Evolutionary conservation across 2,329 filamentous ascomycete genomes (phyloP).

Genomic region (Diplodia corticola): DNA sequence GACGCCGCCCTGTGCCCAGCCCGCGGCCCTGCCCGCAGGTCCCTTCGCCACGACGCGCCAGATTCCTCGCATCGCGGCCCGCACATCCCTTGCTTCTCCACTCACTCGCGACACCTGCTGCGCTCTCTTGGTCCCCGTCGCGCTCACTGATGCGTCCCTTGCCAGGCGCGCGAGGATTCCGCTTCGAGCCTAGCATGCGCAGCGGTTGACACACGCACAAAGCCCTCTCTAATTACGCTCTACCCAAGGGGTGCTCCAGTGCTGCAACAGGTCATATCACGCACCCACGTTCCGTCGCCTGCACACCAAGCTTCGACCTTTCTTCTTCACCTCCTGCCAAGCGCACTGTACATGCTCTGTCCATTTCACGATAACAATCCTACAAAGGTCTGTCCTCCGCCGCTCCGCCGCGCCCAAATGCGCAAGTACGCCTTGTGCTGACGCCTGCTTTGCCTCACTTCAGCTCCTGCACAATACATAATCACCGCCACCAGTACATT

Average conservation of each 20-base stretch:
- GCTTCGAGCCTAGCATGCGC: conserved; percentile 43
- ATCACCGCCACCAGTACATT: conserved; percentile 23
- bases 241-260: conserved; percentile 32
- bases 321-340: conserved; percentile 24
- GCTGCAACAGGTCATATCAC: conserved; percentile 33
- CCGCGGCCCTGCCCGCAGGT: conserved; percentile 10
- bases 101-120: conserved; percentile 32
- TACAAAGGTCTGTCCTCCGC: conserved; percentile 22
- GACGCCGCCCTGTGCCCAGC: conserved; percentile 8
- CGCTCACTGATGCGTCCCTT: conserved; percentile 42
- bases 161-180: conserved; percentile 40
- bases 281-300: conserved; percentile 26
- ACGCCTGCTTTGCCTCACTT: conserved; percentile 37
- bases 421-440: conserved; percentile 30
- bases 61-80: conserved; percentile 23
- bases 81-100: conserved; percentile 24
- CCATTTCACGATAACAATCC: conserved; percentile 16
- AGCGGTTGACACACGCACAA: conserved; percentile 33
- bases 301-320: conserved; percentile 15
- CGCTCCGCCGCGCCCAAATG: conserved; percentile 11
- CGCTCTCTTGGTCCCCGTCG: conserved; percentile 24
- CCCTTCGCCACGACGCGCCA: conserved; percentile 23
- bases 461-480: conserved; percentile 29
- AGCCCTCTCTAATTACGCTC: conserved; percentile 33
- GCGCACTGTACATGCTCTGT: conserved; percentile 22